phyloP scores from a whole-genome alignment of 225 moss, liverwort and hornwort species.

The Antitrichia curtipendula region DNA sequence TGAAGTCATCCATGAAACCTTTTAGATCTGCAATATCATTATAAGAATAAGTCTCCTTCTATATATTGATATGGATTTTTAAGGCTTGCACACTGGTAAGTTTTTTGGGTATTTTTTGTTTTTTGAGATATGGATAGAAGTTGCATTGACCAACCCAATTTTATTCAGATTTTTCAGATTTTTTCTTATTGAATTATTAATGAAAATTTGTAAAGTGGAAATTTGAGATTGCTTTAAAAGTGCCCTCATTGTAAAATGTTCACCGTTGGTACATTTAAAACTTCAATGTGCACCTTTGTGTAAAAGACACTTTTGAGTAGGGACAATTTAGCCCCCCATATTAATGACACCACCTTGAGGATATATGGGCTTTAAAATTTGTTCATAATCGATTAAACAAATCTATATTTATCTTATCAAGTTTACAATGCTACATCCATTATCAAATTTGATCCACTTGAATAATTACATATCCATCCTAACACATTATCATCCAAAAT shows the following conservation, averaged over 20 bases:
- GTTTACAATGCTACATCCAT: background rate
- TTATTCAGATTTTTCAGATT: background rate
- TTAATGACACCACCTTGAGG: too few relatives aligned
- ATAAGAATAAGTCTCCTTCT: background rate
- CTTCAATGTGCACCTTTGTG: background rate
- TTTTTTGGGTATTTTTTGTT: background rate
- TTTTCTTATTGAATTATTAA: background rate
- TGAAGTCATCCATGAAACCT: rapidly evolving
- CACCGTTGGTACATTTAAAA: background rate
- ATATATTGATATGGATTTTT: background rate
- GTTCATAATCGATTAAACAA: background rate
- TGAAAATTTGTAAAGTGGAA: background rate
- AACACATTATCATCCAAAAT: background rate
- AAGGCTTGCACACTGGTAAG: rapidly evolving
- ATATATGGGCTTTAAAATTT: too few relatives aligned
- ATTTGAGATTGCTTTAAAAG: background rate
- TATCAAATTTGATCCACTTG: background rate
- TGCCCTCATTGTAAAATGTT: background rate
- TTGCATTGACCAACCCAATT: rapidly evolving
- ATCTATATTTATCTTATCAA: background rate
- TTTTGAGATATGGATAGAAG: background rate
- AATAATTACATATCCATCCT: background rate
- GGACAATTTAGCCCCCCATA: background rate
- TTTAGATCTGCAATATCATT: rapidly evolving
- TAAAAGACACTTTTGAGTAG: background rate